phyloP scores from a whole-genome alignment of 805 yeast genomes.

The Metschnikowia anglica region DNA sequence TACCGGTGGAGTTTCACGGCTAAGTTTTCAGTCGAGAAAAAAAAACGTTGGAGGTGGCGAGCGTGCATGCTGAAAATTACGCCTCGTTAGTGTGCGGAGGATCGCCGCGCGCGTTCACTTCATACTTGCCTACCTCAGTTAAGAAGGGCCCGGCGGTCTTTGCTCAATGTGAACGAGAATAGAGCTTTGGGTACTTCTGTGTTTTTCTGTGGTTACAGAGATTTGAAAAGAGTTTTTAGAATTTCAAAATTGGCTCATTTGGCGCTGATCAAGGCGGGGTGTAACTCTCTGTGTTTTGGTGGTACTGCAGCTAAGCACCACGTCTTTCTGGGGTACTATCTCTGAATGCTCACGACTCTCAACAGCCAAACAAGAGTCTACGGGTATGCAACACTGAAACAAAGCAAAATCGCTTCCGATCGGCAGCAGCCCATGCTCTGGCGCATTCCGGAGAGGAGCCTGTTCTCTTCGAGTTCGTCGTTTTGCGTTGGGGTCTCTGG shows the following conservation, averaged over 20 bases:
- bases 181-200: no score
- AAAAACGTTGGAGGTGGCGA: conserved; percentile 23
- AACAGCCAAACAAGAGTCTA: no score
- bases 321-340: not conserved
- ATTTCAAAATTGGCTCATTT: no score
- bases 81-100: not conserved
- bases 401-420: no score
- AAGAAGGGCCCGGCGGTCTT: not conserved
- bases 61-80: conserved; percentile 18
- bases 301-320: not conserved
- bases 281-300: not conserved
- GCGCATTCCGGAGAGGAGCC: no score
- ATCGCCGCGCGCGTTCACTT: conserved; percentile 1
- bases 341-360: no score
- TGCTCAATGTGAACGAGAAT: no score
- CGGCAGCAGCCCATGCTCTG: no score
- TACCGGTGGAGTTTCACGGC: conserved; percentile 6
- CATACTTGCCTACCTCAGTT: conserved; percentile 13
- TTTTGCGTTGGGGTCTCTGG: no score
- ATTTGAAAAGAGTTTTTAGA: not conserved
- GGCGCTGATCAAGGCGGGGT: no score
- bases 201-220: not conserved
- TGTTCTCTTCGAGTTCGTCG: no score
- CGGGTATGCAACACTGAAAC: no score
- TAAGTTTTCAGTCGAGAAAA: conserved; percentile 10